These are phyloP conservation scores for Blastomyces parvus DNA, from an alignment of 2,329 filamentous ascomycete species.

Conservation along the genomic window DNA sequence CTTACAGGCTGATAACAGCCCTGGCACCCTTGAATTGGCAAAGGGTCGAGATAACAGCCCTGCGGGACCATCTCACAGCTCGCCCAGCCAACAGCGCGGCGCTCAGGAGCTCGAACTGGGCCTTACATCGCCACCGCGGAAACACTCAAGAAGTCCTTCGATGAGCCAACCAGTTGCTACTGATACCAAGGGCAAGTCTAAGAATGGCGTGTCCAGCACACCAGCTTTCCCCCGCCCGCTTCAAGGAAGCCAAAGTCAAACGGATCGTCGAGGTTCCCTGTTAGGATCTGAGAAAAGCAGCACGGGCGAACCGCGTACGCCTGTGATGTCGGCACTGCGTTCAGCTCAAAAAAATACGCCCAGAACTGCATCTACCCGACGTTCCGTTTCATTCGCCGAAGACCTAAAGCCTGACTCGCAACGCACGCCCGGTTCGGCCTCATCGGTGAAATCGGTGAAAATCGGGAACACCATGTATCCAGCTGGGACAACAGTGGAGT, in stretches of 20 bases:
- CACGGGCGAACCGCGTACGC: not conserved
- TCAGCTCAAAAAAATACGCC: not conserved
- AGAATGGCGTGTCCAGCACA: not conserved
- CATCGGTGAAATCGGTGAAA: not conserved
- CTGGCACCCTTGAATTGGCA: conserved; percentile 24
- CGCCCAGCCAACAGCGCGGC: not conserved
- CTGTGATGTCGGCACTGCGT: not conserved
- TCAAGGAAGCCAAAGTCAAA: not conserved
- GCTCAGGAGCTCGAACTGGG: not conserved
- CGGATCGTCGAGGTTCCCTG: not conserved
- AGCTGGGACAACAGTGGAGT: not conserved
- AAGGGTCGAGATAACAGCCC: conserved; percentile 21
- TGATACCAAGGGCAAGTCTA: not conserved
- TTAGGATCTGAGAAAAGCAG: not conserved
- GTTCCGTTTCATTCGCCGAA: conserved; percentile 5
- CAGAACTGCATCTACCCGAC: not conserved
- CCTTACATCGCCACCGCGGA: not conserved
- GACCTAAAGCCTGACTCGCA: not conserved
- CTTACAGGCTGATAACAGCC: not conserved
- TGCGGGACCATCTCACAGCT: not conserved
- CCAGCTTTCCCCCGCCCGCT: not conserved
- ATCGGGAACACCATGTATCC: not conserved
- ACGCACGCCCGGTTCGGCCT: not conserved
- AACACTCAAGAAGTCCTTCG: not conserved
- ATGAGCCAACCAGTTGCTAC: not conserved